Evolutionary conservation across 2,329 filamentous ascomycete species (phyloP), one percentile per base, ranked within the genome.

Genomic region (Epichloe elymi): DNA sequence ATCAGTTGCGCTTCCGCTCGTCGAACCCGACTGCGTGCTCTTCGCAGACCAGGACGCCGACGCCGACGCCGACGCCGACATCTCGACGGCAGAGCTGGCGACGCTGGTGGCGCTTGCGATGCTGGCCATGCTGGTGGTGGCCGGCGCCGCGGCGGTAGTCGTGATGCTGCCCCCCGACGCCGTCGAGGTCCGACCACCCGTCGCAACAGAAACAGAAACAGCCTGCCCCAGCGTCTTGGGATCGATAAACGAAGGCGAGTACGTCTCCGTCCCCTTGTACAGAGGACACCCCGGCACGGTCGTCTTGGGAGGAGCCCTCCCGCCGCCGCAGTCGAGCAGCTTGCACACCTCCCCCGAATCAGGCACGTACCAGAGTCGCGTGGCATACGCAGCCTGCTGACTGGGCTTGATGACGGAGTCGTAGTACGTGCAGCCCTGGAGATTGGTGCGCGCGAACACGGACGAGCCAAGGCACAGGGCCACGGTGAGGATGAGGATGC

Each of bases 241-340:
- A 46, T 69, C 58, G 46, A 80, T 64, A 64, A 68, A 82, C 43
- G 62, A 67, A 8, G 77, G 75, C 51, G 69, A 70, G 63, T 79
- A 77, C 12, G 72, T 74, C 15, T 67, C 74, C 26, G 77, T 79
- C 55, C 79, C 80, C 2, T 61, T 58, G 68, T 83, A 83, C 4
- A 51, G 59, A 2, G 65, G 60, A 60, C 82, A 86, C 2, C 81
- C 82, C 1, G 82, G 82, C 20, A 80, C 75, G 26, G 72, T 75
- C 15, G 75, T 79, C 70, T 80, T 84, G 54, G 79, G 23, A 26
- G 76, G 79, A 8, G 80, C 82, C 44, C 76, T 73, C 51, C 81
- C 82, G 56, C 82, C 82, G 52, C 82, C 82, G 65, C 82, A 85
- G 73, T 85, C 82, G 57, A 81, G 72, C 54, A 78, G 61, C 11